Evolutionary conservation across 2,329 filamentous ascomycete species (phyloP).

Genomic region (Cordyceps cateniannulata): DNA sequence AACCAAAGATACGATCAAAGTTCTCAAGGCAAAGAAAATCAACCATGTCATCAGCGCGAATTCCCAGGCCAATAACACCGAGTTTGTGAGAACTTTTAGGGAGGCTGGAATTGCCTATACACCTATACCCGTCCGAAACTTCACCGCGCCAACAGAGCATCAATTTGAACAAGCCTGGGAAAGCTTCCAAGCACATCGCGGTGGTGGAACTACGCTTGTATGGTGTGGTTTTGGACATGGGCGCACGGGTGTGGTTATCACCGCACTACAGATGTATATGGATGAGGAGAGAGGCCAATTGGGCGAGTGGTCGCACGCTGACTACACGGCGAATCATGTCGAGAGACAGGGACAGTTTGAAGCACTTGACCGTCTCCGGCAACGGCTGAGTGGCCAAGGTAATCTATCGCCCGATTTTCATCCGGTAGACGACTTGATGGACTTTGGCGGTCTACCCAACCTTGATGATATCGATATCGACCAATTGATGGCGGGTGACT

Average conservation of each 20-base stretch:
- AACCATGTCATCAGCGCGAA: not conserved
- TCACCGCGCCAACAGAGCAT: not conserved
- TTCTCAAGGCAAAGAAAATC: not conserved
- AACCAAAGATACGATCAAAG: not conserved
- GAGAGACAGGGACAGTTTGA: not conserved
- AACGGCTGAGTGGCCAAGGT: not conserved
- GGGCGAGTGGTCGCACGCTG: not conserved
- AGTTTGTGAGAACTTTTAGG: not conserved
- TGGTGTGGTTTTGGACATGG: conserved; percentile 15
- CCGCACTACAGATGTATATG: conserved; percentile 8
- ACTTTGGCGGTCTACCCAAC: no score
- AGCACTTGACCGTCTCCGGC: not conserved
- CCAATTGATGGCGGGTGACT: not conserved
- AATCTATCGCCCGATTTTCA: not conserved
- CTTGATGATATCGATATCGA: not conserved
- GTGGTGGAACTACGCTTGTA: conserved; percentile 4
- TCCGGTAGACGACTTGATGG: no score
- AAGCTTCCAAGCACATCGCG: not conserved
- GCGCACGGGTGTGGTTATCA: conserved; percentile 12
- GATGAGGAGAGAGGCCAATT: not conserved
- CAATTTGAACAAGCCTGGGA: not conserved
- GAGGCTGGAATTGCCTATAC: not conserved
- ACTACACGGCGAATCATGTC: not conserved
- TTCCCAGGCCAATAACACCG: not conserved
- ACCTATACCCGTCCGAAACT: not conserved